Conservation (phyloP, 2,329 filamentous ascomycete species). For the Lecanoromycetidae sp. region DNA sequence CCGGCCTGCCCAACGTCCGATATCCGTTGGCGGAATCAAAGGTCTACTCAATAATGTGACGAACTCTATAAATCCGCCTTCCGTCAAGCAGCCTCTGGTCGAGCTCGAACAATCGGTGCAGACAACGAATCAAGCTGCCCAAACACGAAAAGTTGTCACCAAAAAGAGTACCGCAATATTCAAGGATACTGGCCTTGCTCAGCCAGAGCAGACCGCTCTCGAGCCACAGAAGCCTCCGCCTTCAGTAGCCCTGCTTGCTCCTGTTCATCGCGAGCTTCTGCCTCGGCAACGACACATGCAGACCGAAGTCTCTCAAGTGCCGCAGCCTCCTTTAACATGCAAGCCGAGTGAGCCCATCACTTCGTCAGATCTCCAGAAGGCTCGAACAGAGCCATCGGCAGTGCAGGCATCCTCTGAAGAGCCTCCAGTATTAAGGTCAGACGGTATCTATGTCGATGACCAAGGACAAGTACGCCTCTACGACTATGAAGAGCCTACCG, state of each 20-base stretch:
- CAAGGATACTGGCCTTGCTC: constrained; percentile 35
- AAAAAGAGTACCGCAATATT: constrained; percentile 45
- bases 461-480: constrained; percentile 22
- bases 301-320: background rate
- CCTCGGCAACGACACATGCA: constrained; percentile 6
- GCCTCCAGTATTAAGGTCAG: constrained; percentile 19
- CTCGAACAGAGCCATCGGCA: constrained; percentile 4
- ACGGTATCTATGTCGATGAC: constrained; percentile 23
- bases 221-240: constrained; percentile 24
- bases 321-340: background rate
- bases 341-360: background rate
- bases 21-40: constrained; percentile 31
- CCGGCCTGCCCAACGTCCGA: constrained; percentile 51
- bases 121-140: constrained; percentile 22
- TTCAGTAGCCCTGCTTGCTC: constrained; percentile 15
- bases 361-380: background rate
- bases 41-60: constrained; percentile 27
- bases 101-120: constrained; percentile 18
- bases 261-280: constrained; percentile 22
- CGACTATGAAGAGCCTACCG: constrained; percentile 21
- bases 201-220: constrained; percentile 23
- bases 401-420: constrained; percentile 18
- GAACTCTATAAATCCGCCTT: constrained; percentile 21
- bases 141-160: constrained; percentile 35
- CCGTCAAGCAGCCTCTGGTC: constrained; percentile 23